Evolutionary conservation across 495 filamentous ascomycete species (phyloP).

Genomic region (Xylaria grammica): DNA sequence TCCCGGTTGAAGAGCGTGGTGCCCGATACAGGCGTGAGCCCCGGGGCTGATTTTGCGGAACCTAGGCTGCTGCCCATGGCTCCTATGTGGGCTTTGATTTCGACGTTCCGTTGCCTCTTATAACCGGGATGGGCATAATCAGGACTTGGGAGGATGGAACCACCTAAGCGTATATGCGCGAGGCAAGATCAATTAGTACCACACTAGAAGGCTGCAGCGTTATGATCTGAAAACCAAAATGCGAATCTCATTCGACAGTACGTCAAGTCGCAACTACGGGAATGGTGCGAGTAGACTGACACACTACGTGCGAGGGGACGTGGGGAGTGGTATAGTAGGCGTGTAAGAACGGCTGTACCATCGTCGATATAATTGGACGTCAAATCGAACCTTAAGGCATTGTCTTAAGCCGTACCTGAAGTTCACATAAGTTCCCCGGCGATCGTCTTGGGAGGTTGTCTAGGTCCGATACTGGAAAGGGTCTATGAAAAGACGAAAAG

Average conservation of each 20-base stretch:
- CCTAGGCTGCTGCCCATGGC: neutral
- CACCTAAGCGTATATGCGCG: no score
- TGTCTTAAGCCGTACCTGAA: neutral
- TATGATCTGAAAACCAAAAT: neutral
- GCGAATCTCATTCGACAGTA: neutral
- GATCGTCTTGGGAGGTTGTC: neutral
- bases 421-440: neutral
- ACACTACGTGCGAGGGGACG: neutral
- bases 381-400: neutral
- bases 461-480: neutral
- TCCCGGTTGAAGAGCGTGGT: slow-evolving; percentile 39
- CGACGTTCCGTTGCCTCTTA: no score
- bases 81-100: no score
- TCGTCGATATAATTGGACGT: no score
- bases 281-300: neutral
- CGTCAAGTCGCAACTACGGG: no score
- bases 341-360: no score
- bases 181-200: neutral
- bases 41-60: slow-evolving; percentile 11
- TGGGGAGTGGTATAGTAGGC: no score
- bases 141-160: no score
- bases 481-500: neutral
- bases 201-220: neutral
- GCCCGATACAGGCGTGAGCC: slow-evolving; percentile 21
- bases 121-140: no score